phyloP scores from a whole-genome alignment of 495 filamentous ascomycete species.

The Hypoxylon cercidicola region DNA sequence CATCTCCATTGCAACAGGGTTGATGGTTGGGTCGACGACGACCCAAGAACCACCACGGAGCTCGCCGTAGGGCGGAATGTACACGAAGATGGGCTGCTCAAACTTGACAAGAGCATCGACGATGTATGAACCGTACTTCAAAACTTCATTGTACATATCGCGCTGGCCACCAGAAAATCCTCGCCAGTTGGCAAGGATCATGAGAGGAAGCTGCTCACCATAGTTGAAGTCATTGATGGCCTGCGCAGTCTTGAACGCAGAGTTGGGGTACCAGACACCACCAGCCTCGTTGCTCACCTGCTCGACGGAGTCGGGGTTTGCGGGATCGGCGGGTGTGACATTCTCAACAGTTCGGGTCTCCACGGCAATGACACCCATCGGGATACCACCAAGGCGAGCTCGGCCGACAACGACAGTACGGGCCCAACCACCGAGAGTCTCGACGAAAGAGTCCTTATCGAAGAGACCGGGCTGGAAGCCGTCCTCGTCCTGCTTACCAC shows the following conservation, averaged over 20 bases:
- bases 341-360: slow-evolving; percentile 97
- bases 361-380: slow-evolving; percentile 97
- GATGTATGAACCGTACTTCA: slow-evolving; percentile 99
- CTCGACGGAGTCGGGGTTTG: slow-evolving; percentile 97
- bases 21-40: slow-evolving; percentile 98
- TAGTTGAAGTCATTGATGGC: slow-evolving; percentile 99
- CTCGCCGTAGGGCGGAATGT: slow-evolving; percentile 96
- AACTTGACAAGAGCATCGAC: slow-evolving; percentile 98
- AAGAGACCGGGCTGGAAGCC: slow-evolving; percentile 90
- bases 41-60: slow-evolving; percentile 99
- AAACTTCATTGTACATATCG: slow-evolving; percentile 99
- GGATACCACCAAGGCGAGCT: slow-evolving; percentile 95
- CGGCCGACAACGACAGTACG: slow-evolving; percentile 96
- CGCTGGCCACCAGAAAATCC: slow-evolving; percentile 99
- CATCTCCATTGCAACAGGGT: slow-evolving; percentile 97
- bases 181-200: slow-evolving; percentile 99
- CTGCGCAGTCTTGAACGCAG: slow-evolving; percentile 98
- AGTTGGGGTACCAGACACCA: slow-evolving; percentile 99
- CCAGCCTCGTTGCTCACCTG: slow-evolving; percentile 92
- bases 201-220: slow-evolving; percentile 95
- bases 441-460: slow-evolving; percentile 95
- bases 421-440: slow-evolving; percentile 96
- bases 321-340: slow-evolving; percentile 95
- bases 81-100: slow-evolving; percentile 98
- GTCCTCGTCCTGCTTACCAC: slow-evolving; percentile 86